phyloP scores from a whole-genome alignment of 176 grass and related monocot species.

The Puya raimondii region DNA sequence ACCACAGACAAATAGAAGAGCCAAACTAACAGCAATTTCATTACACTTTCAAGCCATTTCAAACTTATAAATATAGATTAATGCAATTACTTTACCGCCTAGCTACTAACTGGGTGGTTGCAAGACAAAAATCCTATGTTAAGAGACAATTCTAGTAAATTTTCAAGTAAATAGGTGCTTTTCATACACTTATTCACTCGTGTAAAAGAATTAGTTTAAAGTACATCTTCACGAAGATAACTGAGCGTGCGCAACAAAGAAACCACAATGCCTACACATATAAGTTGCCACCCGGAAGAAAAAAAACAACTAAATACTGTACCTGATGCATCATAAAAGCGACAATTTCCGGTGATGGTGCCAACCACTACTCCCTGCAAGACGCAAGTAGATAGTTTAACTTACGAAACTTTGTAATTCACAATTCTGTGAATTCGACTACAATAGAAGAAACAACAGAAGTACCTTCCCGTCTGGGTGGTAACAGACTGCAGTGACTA shows the following conservation, averaged over 20 bases:
- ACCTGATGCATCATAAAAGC: constrained; percentile 26
- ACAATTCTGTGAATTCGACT: background rate
- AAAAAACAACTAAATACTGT: background rate
- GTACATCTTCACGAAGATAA: background rate
- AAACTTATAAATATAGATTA: background rate
- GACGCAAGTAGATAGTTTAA: background rate
- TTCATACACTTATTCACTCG: too few relatives aligned
- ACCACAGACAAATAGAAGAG: background rate
- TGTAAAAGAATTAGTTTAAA: too few relatives aligned
- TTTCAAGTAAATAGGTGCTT: too few relatives aligned
- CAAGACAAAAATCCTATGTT: too few relatives aligned
- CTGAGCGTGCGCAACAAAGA: background rate
- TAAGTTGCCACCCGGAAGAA: background rate
- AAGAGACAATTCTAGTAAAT: too few relatives aligned
- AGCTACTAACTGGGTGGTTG: background rate
- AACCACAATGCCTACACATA: background rate
- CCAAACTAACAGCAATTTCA: background rate
- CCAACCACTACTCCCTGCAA: constrained; percentile 14
- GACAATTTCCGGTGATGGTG: constrained; percentile 21
- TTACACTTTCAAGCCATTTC: background rate
- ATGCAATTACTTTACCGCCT: background rate
- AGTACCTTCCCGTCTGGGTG: constrained; percentile 6
- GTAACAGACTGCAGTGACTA: constrained; percentile 80
- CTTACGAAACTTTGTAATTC: background rate
- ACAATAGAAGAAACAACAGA: background rate